Conservation (phyloP, 805 yeast species). For the Cyberlindnera nakhonratchasimensis region DNA sequence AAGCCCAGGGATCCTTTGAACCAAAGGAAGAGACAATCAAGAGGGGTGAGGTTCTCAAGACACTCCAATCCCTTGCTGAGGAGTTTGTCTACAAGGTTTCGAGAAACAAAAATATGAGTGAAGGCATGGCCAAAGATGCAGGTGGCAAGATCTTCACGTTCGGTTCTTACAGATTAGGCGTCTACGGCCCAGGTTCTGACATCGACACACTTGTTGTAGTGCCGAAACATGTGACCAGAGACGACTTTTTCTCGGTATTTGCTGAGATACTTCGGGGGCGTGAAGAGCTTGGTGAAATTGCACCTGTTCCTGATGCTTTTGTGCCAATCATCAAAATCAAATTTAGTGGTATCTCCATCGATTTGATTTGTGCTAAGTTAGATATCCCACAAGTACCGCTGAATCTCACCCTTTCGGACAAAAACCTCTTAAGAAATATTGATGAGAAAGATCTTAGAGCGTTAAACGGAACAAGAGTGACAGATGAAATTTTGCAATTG, state of each 20-base stretch:
- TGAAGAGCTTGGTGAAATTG: conserved; percentile 84
- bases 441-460: conserved; percentile 91
- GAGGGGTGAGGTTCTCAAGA: conserved; percentile 68
- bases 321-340: conserved; percentile 95
- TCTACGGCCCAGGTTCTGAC: conserved; percentile 97
- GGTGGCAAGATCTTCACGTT: conserved; percentile 97
- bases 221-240: conserved; percentile 91
- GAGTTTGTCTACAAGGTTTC: conserved; percentile 85
- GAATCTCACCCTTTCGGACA: conserved; percentile 73
- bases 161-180: conserved; percentile 94
- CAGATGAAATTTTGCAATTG: conserved; percentile 84
- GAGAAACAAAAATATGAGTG: conserved; percentile 83
- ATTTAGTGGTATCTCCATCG: conserved; percentile 89
- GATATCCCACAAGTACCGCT: conserved; percentile 82
- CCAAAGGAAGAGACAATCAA: conserved; percentile 77
- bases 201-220: conserved; percentile 95
- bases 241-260: conserved; percentile 84
- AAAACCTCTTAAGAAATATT: conserved; percentile 76
- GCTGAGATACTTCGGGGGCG: conserved; percentile 63
- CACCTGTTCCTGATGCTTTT: conserved; percentile 93
- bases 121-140: conserved; percentile 95
- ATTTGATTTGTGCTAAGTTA: conserved; percentile 79
- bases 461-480: conserved; percentile 93
- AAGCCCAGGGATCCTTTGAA: conserved; percentile 85
- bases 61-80: conserved; percentile 68